Evolutionary conservation across 1,284 basidiomycete genomes (phyloP), one percentile per base, ranked within the genome.

Genomic region (Cutaneotrichosporon cavernicola): DNA sequence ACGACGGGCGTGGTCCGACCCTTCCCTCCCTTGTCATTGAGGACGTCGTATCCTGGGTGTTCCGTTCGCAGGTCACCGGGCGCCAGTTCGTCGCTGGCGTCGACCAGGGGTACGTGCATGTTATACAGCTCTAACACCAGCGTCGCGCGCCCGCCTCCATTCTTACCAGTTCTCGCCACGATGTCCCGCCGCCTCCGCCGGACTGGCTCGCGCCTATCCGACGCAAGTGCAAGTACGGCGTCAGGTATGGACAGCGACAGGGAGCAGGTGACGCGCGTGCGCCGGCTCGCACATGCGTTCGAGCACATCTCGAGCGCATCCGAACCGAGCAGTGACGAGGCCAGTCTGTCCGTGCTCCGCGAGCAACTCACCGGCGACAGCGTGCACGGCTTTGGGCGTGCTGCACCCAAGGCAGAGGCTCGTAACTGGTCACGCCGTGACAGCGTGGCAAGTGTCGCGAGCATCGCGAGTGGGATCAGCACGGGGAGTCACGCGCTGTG

Each of bases 1-100:
- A 59, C 11, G 74, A 75, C 53, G 72, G 73, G 7, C 64, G 59
- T 1, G 76, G 76, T 4, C 73, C 73, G 34, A 70, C 67, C 9
- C 64, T 79, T 4, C 77, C 77, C 3, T 64, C 68, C 0, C 71
- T 70, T 4, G 69, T 77, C 16, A 71, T 78, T 14, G 73, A 76
- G 57, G 76, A 78, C 62, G 76, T 78, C 65, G 72, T 75, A 38
- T 69, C 70, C 9, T 78, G 76, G 76, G 74, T 78, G 2, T 58
- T 77, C 13, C 66, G 75, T 13, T 71, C 73, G 47, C 71, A 72
- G 16, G 73, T 79, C 11, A 72, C 67, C 5, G 77, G 77, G 2
- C 59, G 65, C 8, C 63, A 67, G 21, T 79, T 79, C 61, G 38
- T 77, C 6, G 64, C 64, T 21, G 73, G 72, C 31, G 62, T 67